phyloP scores from a whole-genome alignment of 2,329 filamentous ascomycete genomes.

The Aspergillus floridensis region DNA sequence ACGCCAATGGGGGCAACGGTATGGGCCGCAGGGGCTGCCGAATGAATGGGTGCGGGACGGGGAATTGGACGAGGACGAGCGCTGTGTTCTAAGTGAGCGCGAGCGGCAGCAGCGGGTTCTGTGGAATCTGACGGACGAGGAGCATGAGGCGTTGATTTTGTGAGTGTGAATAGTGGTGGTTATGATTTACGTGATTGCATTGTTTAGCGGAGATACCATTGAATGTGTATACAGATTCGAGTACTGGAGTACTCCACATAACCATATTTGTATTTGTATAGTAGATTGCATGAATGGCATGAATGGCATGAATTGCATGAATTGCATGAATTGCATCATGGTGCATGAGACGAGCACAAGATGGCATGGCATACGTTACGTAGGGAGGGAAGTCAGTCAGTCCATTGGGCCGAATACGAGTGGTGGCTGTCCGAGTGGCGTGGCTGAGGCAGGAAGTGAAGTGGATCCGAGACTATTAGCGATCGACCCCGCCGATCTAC shows the following conservation, averaged over 20 bases:
- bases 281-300: too few species aligned
- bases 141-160: constrained; percentile 36
- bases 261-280: too few species aligned
- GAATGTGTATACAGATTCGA: background rate
- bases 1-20: constrained; percentile 36
- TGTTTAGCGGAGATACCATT: constrained; percentile 4
- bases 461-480: too few species aligned
- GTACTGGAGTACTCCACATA: too few species aligned
- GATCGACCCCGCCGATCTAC: constrained; percentile 1
- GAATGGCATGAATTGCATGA: too few species aligned
- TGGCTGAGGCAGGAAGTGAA: background rate
- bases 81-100: constrained; percentile 34
- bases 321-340: background rate
- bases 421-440: background rate
- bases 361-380: background rate
- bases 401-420: background rate
- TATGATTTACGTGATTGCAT: background rate
- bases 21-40: constrained; percentile 33
- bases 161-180: constrained; percentile 9
- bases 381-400: too few species aligned
- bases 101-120: constrained; percentile 37
- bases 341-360: background rate
- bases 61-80: constrained; percentile 34
- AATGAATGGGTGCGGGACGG: constrained; percentile 39
- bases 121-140: constrained; percentile 33